These are phyloP conservation scores for Leccinum boreale DNA, from an alignment of 768 basidiomycete genomes.

Conservation along the genomic window DNA sequence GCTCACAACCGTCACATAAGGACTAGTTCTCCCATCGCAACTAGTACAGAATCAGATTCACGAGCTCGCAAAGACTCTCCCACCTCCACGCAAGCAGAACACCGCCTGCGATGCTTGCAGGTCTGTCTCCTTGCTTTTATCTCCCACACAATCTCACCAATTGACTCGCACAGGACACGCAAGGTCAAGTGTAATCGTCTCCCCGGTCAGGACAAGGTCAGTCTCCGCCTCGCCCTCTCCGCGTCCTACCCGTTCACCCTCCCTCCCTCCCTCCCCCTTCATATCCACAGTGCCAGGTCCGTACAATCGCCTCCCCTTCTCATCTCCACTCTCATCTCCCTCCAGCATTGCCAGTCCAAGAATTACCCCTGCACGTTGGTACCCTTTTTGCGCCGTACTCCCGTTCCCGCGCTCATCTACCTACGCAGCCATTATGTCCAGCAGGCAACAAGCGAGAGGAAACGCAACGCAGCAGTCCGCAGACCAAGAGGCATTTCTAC, in stretches of 20 bases:
- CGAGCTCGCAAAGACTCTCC: constrained; percentile 74
- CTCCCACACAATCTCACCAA: constrained; percentile 3
- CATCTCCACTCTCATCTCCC: constrained; percentile 9
- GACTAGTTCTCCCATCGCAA: constrained; percentile 59
- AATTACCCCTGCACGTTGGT: constrained; percentile 91
- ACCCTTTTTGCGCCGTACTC: constrained; percentile 13
- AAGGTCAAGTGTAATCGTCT: constrained; percentile 89
- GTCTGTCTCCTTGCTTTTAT: constrained; percentile 32
- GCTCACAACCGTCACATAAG: constrained; percentile 31
- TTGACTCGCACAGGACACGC: constrained; percentile 52
- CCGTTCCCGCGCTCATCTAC: constrained; percentile 17
- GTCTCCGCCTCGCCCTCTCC: constrained; percentile 20
- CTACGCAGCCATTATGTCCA: constrained; percentile 68
- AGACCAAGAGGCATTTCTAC: constrained; percentile 64
- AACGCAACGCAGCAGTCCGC: constrained; percentile 57
- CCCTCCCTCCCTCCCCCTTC: constrained; percentile 14
- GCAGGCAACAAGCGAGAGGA: constrained; percentile 83
- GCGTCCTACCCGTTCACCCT: constrained; percentile 5
- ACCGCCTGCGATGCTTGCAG: constrained; percentile 93
- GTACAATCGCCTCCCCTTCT: constrained; percentile 15
- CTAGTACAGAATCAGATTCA: constrained; percentile 80
- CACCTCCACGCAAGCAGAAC: constrained; percentile 89
- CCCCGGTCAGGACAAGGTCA: constrained; percentile 79
- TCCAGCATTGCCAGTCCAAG: constrained; percentile 79
- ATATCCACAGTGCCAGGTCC: constrained; percentile 62